These are phyloP conservation scores for Pythium vanterpoolii DNA, from an alignment of 352 stramenopile species.

Conservation along the genomic window DNA sequence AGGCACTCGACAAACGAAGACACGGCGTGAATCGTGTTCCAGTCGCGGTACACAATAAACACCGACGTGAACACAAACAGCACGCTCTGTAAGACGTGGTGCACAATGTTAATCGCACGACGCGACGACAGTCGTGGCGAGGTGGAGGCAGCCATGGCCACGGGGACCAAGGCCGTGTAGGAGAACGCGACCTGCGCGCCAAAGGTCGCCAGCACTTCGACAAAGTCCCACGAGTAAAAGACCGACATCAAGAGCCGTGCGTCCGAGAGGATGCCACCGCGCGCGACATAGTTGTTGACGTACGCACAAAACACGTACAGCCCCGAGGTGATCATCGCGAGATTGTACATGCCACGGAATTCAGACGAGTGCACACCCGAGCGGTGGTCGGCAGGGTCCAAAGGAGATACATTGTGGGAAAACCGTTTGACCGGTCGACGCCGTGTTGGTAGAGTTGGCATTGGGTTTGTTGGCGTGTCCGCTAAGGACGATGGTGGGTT, in stretches of 20 bases:
- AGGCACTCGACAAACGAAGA: slow-evolving; percentile 76
- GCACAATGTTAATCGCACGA: slow-evolving; percentile 60
- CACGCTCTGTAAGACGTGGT: slow-evolving; percentile 68
- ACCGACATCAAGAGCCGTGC: slow-evolving; percentile 54
- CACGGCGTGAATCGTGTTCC: slow-evolving; percentile 68
- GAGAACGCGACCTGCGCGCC: slow-evolving; percentile 59
- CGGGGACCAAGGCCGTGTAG: slow-evolving; percentile 69
- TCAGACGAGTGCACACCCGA: slow-evolving; percentile 72
- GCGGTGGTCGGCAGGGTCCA: slow-evolving; percentile 64
- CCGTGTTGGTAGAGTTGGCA: neutral
- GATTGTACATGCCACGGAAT: slow-evolving; percentile 76
- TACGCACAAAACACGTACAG: slow-evolving; percentile 65
- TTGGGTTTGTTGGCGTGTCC: neutral
- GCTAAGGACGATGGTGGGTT: neutral
- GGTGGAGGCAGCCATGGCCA: slow-evolving; percentile 47
- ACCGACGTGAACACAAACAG: slow-evolving; percentile 66
- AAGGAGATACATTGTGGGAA: slow-evolving; percentile 47
- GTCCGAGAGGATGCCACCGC: slow-evolving; percentile 55
- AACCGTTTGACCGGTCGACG: slow-evolving; percentile 55
- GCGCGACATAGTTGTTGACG: slow-evolving; percentile 48
- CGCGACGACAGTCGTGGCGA: slow-evolving; percentile 34
- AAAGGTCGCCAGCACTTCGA: slow-evolving; percentile 72
- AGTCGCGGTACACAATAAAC: slow-evolving; percentile 70
- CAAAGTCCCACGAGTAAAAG: slow-evolving; percentile 68
- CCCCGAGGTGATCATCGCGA: slow-evolving; percentile 56